These are phyloP conservation scores for Tricholoma sp. DNA, from an alignment of 768 basidiomycete species.

Conservation along the genomic window DNA sequence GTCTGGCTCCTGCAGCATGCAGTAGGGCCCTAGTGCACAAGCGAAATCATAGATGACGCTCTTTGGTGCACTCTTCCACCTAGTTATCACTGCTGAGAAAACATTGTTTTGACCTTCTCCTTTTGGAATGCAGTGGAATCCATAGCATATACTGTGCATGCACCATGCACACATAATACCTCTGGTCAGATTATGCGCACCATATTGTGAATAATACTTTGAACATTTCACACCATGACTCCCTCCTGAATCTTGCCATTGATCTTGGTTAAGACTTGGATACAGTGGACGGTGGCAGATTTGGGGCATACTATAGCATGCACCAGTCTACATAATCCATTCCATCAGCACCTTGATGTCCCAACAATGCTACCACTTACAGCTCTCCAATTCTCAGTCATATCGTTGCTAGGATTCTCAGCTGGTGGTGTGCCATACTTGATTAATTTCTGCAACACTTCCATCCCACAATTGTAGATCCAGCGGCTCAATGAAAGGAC, in stretches of 20 bases:
- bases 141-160: slow-evolving; percentile 18
- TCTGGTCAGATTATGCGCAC: slow-evolving; percentile 6
- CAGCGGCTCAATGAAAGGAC: too few species aligned
- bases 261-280: background rate
- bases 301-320: too few species aligned
- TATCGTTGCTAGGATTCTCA: too few species aligned
- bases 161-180: slow-evolving; percentile 16
- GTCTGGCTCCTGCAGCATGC: slow-evolving; percentile 15
- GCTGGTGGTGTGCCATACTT: too few species aligned
- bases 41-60: slow-evolving; percentile 28
- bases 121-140: slow-evolving; percentile 16
- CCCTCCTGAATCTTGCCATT: background rate
- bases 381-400: too few species aligned
- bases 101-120: slow-evolving; percentile 15
- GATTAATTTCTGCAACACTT: too few species aligned
- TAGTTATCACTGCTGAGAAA: slow-evolving; percentile 14
- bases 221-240: slow-evolving; percentile 1
- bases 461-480: too few species aligned
- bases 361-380: too few species aligned
- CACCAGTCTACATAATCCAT: too few species aligned
- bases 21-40: slow-evolving; percentile 25
- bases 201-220: slow-evolving; percentile 1
- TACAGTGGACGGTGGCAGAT: background rate
- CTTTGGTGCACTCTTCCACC: slow-evolving; percentile 23
- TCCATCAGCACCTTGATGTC: too few species aligned